These are phyloP conservation scores for Tetrahymena malaccensis DNA, from an alignment of 73 alveolate species.

Conservation along the genomic window DNA sequence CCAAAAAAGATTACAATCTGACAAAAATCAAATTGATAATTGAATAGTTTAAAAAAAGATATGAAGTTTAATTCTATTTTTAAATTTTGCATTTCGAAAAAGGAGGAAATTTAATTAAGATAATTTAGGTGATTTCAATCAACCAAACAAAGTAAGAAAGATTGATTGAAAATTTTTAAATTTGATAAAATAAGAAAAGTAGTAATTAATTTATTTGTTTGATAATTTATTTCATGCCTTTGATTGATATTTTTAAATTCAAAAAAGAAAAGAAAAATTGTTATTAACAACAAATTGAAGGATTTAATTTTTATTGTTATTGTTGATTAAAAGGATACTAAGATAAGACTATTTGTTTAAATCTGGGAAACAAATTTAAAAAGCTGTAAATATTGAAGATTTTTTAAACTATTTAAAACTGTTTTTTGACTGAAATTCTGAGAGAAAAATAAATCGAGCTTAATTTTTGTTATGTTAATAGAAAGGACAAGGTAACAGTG, in stretches of 20 bases:
- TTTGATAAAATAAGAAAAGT: background rate
- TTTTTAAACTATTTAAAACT: background rate
- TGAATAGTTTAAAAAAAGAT: background rate
- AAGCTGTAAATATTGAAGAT: background rate
- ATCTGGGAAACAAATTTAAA: background rate
- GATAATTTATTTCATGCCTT: background rate
- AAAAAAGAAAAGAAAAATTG: background rate
- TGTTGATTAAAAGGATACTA: background rate
- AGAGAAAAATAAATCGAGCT: background rate
- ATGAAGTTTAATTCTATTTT: background rate
- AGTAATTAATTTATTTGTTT: background rate
- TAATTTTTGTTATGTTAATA: no score
- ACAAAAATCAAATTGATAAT: background rate
- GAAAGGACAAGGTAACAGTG: background rate
- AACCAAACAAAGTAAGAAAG: background rate
- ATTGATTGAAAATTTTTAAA: background rate
- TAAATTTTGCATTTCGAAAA: background rate
- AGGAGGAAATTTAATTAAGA: background rate
- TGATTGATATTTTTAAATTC: background rate
- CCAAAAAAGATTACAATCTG: background rate
- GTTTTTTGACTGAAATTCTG: background rate
- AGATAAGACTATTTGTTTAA: background rate
- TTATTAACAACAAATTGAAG: background rate
- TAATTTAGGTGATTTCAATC: background rate
- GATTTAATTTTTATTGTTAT: background rate